phyloP scores from a whole-genome alignment of 768 basidiomycete species.

The Phlegmacium glaucopus region DNA sequence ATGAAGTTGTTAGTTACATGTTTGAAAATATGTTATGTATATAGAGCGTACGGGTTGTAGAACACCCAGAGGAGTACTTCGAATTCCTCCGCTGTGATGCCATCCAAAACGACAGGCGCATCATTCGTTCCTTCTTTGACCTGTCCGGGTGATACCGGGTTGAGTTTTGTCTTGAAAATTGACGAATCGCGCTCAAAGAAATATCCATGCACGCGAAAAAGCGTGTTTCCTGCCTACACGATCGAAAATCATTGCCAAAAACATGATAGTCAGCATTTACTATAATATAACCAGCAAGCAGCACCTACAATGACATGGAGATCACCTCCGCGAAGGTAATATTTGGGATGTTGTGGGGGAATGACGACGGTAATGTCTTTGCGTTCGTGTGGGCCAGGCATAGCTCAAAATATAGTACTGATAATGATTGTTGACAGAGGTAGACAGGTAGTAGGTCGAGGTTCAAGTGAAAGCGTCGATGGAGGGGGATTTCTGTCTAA shows the following conservation, averaged over 20 bases:
- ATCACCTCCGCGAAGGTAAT: not conserved
- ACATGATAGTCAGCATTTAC: no score
- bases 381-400: not conserved
- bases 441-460: not conserved
- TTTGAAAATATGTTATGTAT: not conserved
- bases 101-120: conserved; percentile 39
- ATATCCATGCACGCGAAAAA: conserved; percentile 50
- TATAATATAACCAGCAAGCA: not conserved
- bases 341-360: not conserved
- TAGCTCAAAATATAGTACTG: not conserved
- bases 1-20: no score
- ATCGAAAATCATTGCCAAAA: not conserved
- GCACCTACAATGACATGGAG: not conserved
- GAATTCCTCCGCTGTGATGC: conserved; percentile 36
- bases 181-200: conserved; percentile 52
- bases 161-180: conserved; percentile 37
- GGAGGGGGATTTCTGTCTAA: not conserved
- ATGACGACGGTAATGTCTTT: not conserved
- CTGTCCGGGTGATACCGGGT: conserved; percentile 26
- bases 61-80: conserved; percentile 53
- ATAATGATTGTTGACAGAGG: not conserved
- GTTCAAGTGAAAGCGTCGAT: no score
- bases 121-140: conserved; percentile 35
- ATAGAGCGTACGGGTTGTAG: conserved; percentile 44
- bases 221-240: conserved; percentile 42